A percentile compares a stretch with the other conserved stretches of the same genome.
These are phyloP conservation scores for Achaetomium macrosporum DNA, from an alignment of 2,329 filamentous ascomycete genomes.

Conservation along the genomic window DNA sequence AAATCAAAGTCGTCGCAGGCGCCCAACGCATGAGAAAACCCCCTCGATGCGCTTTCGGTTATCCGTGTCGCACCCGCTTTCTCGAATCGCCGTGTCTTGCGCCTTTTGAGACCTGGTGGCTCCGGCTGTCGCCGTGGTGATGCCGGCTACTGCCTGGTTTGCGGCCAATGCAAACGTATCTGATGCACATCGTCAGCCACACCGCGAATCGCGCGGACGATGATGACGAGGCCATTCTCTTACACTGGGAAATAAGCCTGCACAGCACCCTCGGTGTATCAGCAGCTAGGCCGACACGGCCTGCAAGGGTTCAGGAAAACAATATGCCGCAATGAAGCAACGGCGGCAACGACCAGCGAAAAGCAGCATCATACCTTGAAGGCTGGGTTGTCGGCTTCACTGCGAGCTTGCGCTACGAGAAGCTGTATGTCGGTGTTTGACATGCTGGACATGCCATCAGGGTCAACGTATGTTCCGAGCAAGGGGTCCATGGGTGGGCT, in stretches of 20 bases:
- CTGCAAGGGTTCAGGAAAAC: background rate
- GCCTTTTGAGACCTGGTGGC: conserved; percentile 20
- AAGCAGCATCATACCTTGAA: conserved; percentile 45
- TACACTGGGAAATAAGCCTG: conserved; percentile 59
- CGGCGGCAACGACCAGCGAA: background rate
- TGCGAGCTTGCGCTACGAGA: conserved; percentile 50
- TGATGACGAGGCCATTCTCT: conserved; percentile 29
- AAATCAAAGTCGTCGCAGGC: background rate
- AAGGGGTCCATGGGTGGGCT: background rate
- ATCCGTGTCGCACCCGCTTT: conserved; percentile 24
- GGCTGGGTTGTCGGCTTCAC: conserved; percentile 46
- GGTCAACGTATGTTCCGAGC: background rate
- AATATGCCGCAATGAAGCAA: background rate
- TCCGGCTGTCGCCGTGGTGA: conserved; percentile 16
- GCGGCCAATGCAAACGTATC: conserved; percentile 58
- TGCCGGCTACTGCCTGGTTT: conserved; percentile 40
- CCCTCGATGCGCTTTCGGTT: background rate
- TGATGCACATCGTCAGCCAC: conserved; percentile 26
- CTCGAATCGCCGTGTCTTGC: conserved; percentile 23
- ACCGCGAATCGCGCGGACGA: background rate
- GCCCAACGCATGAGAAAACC: background rate
- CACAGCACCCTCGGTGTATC: background rate
- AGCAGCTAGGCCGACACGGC: background rate
- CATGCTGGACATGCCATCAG: conserved; percentile 40
- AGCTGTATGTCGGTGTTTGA: conserved; percentile 51